A percentile compares a stretch with the other conserved stretches of the same genome.
These are phyloP conservation scores for Aspergillus caelatus DNA, from an alignment of 2,329 filamentous ascomycete species.

Conservation along the genomic window DNA sequence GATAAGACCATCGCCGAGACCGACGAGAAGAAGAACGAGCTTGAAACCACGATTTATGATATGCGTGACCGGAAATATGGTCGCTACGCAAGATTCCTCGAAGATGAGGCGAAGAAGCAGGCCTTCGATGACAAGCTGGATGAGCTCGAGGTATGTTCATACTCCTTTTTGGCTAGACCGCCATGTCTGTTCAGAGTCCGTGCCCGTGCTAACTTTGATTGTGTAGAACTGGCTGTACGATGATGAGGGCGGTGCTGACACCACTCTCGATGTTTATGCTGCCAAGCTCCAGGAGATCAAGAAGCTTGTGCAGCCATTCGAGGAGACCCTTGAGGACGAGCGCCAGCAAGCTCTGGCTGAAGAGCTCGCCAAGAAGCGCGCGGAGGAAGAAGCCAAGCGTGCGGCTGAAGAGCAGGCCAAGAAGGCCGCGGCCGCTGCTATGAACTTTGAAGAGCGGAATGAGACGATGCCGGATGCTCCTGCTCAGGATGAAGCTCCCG, in stretches of 20 bases:
- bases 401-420: slow-evolving; percentile 71
- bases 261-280: slow-evolving; percentile 89
- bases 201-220: background rate
- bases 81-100: slow-evolving; percentile 83
- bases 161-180: too few species aligned
- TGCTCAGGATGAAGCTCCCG: slow-evolving; percentile 31
- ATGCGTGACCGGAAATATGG: slow-evolving; percentile 94
- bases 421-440: slow-evolving; percentile 52
- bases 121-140: slow-evolving; percentile 29
- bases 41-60: slow-evolving; percentile 97
- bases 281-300: slow-evolving; percentile 92
- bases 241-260: slow-evolving; percentile 76
- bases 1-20: slow-evolving; percentile 98
- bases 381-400: slow-evolving; percentile 72
- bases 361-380: slow-evolving; percentile 62
- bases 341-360: slow-evolving; percentile 71
- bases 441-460: slow-evolving; percentile 43
- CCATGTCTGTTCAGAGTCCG: background rate
- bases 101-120: slow-evolving; percentile 89
- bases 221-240: slow-evolving; percentile 95
- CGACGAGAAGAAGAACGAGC: slow-evolving; percentile 99
- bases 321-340: slow-evolving; percentile 67
- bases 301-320: background rate
- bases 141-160: slow-evolving; percentile 70
- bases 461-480: slow-evolving; percentile 63